Evolutionary conservation across 495 filamentous ascomycete genomes (phyloP), one percentile per base, ranked within the genome.

Genomic region (Cercophora samala): DNA sequence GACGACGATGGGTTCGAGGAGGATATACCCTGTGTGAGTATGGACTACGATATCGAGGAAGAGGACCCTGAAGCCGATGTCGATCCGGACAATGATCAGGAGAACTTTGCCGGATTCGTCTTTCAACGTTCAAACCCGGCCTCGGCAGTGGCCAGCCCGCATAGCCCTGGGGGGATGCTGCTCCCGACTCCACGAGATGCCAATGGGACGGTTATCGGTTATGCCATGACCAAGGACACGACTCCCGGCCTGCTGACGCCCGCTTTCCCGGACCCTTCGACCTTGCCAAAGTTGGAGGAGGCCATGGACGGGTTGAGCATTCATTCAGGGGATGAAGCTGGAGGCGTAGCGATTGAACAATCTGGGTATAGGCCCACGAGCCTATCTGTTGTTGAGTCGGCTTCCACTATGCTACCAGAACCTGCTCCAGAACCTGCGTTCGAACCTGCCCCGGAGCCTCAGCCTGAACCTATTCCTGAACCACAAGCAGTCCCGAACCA

Each of bases 1-100:
- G 90, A 92, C 58, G 83, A 89, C 62, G 89, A 90, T 68, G 89
- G 83, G 3, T 79, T 93, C 46, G 91, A 96, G 76, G 90, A 93
- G 68, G 80, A 81, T 42, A 92, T 93, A 63, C 90, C 91, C 0
- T 90, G 89, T 17, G 86, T 93, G 37, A 92, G 91, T 73, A 84
- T 83, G 37, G 87, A 90, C 73, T 83, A 90, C 3, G 82, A 84
- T 13, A 21, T 64, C 8, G 72, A 68, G 3, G 62, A 71, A 15
- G 74, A 75, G 1, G 69, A 75, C n/a, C 65, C 65, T 17, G 76
- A 73, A 3, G 73, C 26, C 18, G 60, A 58, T 5, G 60, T 73
- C 3, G 78, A 81, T 58, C 78, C 79, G 0, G 82, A 85, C 60
- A 78, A 84, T 62, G 80, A 82, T 62, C 80, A 82, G 58, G 82